Evolutionary conservation across 106 monocot species (phyloP), one percentile per base, ranked within the genome.

Genomic region (Dioscorea zingiberensis): DNA sequence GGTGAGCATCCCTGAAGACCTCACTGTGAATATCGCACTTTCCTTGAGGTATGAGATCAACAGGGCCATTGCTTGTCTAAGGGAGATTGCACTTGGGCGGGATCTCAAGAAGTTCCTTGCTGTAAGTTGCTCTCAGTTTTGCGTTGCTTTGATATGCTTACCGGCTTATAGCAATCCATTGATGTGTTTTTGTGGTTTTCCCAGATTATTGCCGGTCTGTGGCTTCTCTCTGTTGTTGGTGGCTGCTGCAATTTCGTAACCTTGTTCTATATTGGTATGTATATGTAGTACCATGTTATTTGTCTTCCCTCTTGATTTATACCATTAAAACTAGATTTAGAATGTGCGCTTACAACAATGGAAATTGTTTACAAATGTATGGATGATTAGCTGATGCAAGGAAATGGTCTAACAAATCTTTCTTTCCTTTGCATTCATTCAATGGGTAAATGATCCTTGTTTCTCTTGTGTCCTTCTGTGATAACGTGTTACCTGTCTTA

Each of bases 91-190:
- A 13, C 61, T 59, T 6, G 78, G 86, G 3, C 75, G 66, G 7
- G 78, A 91, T 65, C 70, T 84, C 17, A 75, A 75, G 75, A 81
- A 86, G 67, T 90, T 86, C 47, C 74, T 91, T 44, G 67, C 60
- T 51, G 86, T 91, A 86, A 49, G 77, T 64, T 24, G 48, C 27
- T 2, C 6, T 23, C 14, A 28, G 5, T 55, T 57, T 21, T 4
- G 16, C 21, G n/a, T 25, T 67, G 29, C 13, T 28, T 21, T 56
- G 3, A 16, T 65, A 3, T 27, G 0, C 58, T 14, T 19, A 62
- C 7, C 38, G 10, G 17, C 17, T 27, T 1, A 27, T 13, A 17
- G n/a, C 32, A 45, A 29, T 6, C 16, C 0, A 21, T 23, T 64
- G 24, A 21, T 64, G 3, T 1, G 2, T 57, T 13, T 16, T 48